Percentiles rank a stretch among this genome's conserved stretches.
Conservation (phyloP, 495 filamentous ascomycete genomes). For the Neurospora sp. region DNA sequence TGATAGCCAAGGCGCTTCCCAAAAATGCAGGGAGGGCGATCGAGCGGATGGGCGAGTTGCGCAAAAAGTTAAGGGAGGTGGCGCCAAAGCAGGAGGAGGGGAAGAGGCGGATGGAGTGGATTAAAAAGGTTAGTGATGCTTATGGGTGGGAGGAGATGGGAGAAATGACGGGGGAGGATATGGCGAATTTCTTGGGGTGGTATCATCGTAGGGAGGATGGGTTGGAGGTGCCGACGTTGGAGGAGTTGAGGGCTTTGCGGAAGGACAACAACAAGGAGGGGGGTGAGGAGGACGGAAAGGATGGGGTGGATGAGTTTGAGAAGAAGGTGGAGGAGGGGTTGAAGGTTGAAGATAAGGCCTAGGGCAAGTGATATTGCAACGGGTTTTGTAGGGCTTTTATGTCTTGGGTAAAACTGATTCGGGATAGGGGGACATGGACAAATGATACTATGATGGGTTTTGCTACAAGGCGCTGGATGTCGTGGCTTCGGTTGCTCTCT, state of each 20-base stretch:
- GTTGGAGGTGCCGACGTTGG: constrained; percentile 36
- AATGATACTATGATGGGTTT: background rate
- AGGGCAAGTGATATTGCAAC: background rate
- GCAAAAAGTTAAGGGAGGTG: constrained; percentile 67
- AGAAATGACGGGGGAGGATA: constrained; percentile 73
- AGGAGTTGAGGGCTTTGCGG: constrained; percentile 40
- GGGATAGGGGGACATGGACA: background rate
- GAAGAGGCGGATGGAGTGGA: constrained; percentile 90
- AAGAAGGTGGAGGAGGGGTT: background rate
- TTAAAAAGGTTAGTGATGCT: constrained; percentile 79
- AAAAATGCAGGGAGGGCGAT: constrained; percentile 72
- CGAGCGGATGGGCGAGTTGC: constrained; percentile 62
- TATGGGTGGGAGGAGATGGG: constrained; percentile 84
- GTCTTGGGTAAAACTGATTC: background rate
- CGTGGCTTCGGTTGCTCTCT: background rate
- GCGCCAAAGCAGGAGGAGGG: constrained; percentile 66
- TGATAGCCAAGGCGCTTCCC: constrained; percentile 71
- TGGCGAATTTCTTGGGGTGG: constrained; percentile 62
- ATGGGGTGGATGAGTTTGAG: background rate
- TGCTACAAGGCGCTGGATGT: background rate
- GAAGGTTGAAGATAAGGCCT: background rate
- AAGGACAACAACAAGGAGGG: background rate
- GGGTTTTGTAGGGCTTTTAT: background rate
- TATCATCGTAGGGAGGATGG: constrained; percentile 51
- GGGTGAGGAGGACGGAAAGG: background rate